phyloP scores from a whole-genome alignment of 306 rosid species.

The Trichosanthes cucumerina region DNA sequence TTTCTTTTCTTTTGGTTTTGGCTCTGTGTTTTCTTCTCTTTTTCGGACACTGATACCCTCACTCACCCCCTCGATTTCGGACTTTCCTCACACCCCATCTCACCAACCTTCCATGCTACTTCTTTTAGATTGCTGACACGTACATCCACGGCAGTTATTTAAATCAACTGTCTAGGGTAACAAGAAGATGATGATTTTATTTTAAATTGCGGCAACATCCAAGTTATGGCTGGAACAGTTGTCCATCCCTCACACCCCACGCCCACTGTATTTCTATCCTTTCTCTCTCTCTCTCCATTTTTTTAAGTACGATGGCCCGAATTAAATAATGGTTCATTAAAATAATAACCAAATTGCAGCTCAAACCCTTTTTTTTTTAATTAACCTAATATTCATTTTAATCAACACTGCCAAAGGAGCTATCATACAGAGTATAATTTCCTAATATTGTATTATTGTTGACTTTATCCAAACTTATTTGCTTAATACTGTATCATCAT shows the following conservation, averaged over 20 bases:
- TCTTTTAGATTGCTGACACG: background rate
- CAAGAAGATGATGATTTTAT: background rate
- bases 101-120: background rate
- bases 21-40: background rate
- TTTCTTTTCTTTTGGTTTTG: background rate
- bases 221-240: constrained; percentile 8
- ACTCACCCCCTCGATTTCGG: constrained; percentile 15
- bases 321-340: background rate
- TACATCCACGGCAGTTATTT: background rate
- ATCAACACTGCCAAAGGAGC: background rate
- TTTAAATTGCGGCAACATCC: background rate
- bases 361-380: background rate
- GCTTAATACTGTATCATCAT: background rate
- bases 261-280: background rate
- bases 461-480: background rate
- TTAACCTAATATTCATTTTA: background rate
- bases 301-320: background rate
- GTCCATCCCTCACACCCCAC: constrained; percentile 5
- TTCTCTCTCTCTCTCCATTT: background rate
- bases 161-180: background rate
- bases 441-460: background rate
- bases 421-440: background rate
- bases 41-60: constrained; percentile 19
- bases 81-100: background rate
- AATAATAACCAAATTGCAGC: background rate